These are phyloP conservation scores for Ophioceras dolichostomum DNA, from an alignment of 2,329 filamentous ascomycete species.

Conservation along the genomic window DNA sequence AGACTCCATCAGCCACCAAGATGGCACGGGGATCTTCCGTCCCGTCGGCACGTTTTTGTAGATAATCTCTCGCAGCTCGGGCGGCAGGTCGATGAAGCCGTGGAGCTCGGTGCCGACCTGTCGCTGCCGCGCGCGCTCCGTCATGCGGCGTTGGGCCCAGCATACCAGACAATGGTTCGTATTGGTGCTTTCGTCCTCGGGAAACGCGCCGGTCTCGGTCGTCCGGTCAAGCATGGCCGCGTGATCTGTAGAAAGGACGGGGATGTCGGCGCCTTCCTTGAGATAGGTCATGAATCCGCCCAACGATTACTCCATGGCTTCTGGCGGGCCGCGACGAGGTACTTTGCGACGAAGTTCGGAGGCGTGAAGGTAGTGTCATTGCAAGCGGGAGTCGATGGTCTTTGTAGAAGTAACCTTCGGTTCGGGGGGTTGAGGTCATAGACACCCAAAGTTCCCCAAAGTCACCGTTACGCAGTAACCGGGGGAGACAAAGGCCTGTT, in stretches of 20 bases:
- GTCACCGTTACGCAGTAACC: no score
- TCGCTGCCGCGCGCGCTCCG: not conserved
- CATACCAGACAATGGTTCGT: not conserved
- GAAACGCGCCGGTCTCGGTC: not conserved
- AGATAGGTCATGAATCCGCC: not conserved
- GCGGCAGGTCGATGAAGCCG: not conserved
- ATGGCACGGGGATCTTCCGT: no score
- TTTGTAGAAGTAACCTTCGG: not conserved
- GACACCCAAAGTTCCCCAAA: not conserved
- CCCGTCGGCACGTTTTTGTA: not conserved
- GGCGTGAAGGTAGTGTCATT: not conserved
- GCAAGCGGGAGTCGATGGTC: not conserved
- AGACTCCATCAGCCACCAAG: no score
- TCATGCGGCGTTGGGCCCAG: not conserved
- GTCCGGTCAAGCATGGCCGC: not conserved
- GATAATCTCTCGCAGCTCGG: not conserved
- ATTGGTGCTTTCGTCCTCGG: not conserved
- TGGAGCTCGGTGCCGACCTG: not conserved
- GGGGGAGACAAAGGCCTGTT: no score
- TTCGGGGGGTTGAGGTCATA: not conserved
- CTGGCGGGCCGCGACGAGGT: not conserved
- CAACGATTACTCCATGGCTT: not conserved
- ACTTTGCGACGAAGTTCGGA: not conserved
- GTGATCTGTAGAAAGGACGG: not conserved
- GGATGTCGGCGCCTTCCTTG: not conserved